Conservation (phyloP, 1,284 basidiomycete species). For the Kalmanozyma brasiliensis region DNA sequence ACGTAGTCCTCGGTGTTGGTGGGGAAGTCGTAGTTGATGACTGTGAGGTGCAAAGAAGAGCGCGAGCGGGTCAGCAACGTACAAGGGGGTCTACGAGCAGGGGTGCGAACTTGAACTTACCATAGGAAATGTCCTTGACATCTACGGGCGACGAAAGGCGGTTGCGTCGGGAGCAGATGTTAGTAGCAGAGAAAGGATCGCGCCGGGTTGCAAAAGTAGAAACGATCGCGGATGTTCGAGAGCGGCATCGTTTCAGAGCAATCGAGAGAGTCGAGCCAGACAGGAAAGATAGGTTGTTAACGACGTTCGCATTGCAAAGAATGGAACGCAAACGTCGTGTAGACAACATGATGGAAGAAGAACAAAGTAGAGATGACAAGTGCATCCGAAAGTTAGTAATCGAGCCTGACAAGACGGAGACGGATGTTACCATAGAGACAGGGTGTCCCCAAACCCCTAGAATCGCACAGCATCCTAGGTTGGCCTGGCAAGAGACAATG, state of each 20-base stretch:
- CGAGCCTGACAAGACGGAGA: slow-evolving; percentile 16
- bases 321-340: slow-evolving; percentile 53
- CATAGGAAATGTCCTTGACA: slow-evolving; percentile 94
- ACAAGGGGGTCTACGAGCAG: slow-evolving; percentile 1
- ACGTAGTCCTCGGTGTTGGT: slow-evolving; percentile 96
- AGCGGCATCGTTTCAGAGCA: slow-evolving; percentile 42
- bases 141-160: slow-evolving; percentile 71
- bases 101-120: slow-evolving; percentile 71
- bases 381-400: slow-evolving; percentile 48
- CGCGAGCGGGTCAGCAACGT: not conserved
- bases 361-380: slow-evolving; percentile 31
- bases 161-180: slow-evolving; percentile 8
- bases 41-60: slow-evolving; percentile 16
- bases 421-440: not conserved
- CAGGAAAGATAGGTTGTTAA: slow-evolving; percentile 20
- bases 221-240: slow-evolving; percentile 11
- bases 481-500: not conserved
- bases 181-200: slow-evolving; percentile 40
- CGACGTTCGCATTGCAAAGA: slow-evolving; percentile 60
- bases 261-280: slow-evolving; percentile 18
- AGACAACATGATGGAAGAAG: slow-evolving; percentile 25
- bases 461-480: not conserved
- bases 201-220: slow-evolving; percentile 13
- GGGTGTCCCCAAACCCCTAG: slow-evolving; percentile 5
- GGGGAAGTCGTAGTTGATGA: slow-evolving; percentile 89